Evolutionary conservation across 2,329 filamentous ascomycete genomes (phyloP), one percentile per base, ranked within the genome.

Genomic region (Lecanicillium sp.): DNA sequence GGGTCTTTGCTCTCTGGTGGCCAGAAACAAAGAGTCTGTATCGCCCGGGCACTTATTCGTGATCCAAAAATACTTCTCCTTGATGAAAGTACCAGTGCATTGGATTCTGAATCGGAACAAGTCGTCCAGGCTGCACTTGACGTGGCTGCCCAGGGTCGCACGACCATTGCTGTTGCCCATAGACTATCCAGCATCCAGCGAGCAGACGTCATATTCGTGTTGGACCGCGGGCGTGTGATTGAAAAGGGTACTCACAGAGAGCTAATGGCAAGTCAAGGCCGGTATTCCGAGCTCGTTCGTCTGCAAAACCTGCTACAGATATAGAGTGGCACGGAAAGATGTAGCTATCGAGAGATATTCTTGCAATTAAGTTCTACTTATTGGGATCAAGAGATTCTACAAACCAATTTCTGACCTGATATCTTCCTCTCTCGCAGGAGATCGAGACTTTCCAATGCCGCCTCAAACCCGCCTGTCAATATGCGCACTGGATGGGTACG

Each of bases 201-300:
- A 48, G 83, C 84, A 1, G 80, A 90, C 55, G 64, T 79, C n/a
- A 89, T 89, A 29, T 86, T 85, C 49, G 83, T 89, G 1, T 74
- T 92, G 35, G 82, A 83, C 9, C 71, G 79, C 43, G 59, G 80
- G 17, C 72, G 65, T 47, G 61, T 77, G 32, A 51, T 77, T 8
- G 73, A 77, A 54, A 60, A 68, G 51, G 73, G 72, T 9, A 73
- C 53, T 15, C 73, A 77, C 43, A 42, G 44, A 2, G 73, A 76
- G 48, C 48, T 78, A 42, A 41, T n/a, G n/a, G n/a, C n/a, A n/a
- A n/a, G n/a, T n/a, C n/a, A n/a, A n/a, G n/a, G n/a, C n/a, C n/a
- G n/a, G n/a, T n/a, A n/a, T n/a, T n/a, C n/a, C n/a, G n/a, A n/a
- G n/a, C n/a, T n/a, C n/a, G n/a, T n/a, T n/a, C n/a, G n/a, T n/a